Conservation (phyloP, 305 asterid species). For the Solanum hybrid region DNA sequence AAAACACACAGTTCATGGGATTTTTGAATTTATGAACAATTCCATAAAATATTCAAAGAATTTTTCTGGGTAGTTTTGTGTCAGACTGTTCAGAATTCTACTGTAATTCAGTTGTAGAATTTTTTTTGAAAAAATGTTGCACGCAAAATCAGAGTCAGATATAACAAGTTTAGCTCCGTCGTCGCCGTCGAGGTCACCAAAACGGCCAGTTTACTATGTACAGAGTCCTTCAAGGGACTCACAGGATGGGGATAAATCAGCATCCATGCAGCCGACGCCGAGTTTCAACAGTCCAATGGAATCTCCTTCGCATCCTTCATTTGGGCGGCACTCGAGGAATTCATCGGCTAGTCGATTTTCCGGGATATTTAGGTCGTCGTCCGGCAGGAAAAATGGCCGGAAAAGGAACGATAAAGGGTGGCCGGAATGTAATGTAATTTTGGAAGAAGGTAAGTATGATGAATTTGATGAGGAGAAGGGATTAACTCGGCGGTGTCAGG, state of each 20-base stretch:
- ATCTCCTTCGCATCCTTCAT: conserved; percentile 92
- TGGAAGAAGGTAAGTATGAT: conserved; percentile 80
- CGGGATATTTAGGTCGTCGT: conserved; percentile 79
- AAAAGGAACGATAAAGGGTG: conserved; percentile 85
- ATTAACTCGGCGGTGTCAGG: conserved; percentile 56
- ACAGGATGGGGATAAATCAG: conserved; percentile 81
- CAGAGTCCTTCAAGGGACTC: conserved; percentile 97
- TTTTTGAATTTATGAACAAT: neutral
- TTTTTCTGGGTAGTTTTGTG: neutral
- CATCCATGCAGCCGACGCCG: conserved; percentile 88
- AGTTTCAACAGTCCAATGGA: conserved; percentile 80
- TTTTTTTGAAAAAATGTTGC: conserved; percentile 32
- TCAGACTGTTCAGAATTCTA: neutral
- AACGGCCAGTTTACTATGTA: conserved; percentile 71
- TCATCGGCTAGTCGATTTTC: conserved; percentile 88
- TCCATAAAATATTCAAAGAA: neutral
- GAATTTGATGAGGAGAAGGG: conserved; percentile 57
- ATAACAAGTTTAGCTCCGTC: conserved; percentile 87
- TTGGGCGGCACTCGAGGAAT: conserved; percentile 92
- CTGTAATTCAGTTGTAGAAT: neutral
- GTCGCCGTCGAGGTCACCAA: conserved; percentile 94
- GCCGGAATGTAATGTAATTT: conserved; percentile 87
- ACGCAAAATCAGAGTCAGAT: conserved; percentile 87
- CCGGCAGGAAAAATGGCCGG: conserved; percentile 62
- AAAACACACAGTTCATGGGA: neutral